These are phyloP conservation scores for Calocera viscosa DNA, from an alignment of 768 basidiomycete species.

Conservation along the genomic window DNA sequence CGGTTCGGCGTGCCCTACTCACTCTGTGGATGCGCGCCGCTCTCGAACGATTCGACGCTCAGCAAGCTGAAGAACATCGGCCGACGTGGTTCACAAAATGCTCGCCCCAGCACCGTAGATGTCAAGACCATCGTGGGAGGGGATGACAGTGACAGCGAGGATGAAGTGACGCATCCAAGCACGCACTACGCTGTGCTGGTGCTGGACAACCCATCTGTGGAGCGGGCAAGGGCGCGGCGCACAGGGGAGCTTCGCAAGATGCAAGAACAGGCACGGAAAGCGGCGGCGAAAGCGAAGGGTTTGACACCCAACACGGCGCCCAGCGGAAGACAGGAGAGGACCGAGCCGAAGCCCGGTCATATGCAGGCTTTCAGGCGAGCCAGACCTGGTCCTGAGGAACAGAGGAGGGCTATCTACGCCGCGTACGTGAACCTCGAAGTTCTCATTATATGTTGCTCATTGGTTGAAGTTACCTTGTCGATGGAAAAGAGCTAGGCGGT, in stretches of 20 bases:
- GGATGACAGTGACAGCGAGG: conserved; percentile 9
- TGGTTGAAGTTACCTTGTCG: not conserved
- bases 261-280: conserved; percentile 5
- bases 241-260: conserved; percentile 4
- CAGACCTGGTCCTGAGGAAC: not conserved
- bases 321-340: conserved; percentile 6
- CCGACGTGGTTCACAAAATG: not conserved
- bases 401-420: not conserved
- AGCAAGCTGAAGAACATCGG: not conserved
- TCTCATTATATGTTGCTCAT: not conserved
- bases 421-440: not conserved
- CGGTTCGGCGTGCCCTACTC: conserved; percentile 44
- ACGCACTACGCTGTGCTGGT: conserved; percentile 14
- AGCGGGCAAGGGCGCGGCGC: not conserved
- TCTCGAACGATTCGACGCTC: not conserved
- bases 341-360: not conserved
- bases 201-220: conserved; percentile 9
- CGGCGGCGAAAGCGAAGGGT: conserved; percentile 10
- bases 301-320: conserved; percentile 1
- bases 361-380: conserved; percentile 1
- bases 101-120: not conserved
- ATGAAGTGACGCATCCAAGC: conserved; percentile 17
- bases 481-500: not conserved
- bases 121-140: conserved; percentile 3
- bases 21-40: conserved; percentile 47